A percentile compares a stretch with the other conserved stretches of the same genome.
phyloP scores from a whole-genome alignment of 2,329 filamentous ascomycete species.

The Zymoseptoria pseudotritici region DNA sequence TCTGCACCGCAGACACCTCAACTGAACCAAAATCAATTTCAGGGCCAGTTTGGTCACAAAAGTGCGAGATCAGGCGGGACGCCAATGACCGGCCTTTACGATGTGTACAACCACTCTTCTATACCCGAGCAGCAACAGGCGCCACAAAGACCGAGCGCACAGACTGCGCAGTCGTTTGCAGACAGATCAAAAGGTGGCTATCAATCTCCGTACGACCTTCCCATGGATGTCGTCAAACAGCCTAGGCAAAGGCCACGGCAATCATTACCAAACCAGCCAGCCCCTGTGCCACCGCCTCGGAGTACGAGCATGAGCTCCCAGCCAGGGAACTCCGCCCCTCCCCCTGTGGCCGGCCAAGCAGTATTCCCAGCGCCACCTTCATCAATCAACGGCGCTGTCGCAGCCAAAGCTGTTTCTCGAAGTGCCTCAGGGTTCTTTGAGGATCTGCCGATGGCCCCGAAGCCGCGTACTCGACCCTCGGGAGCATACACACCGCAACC shows the following conservation, averaged over 20 bases:
- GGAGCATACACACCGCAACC: conserved; percentile 23
- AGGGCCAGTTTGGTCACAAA: conserved; percentile 9
- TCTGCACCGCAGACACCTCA: conserved; percentile 7
- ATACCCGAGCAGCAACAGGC: conserved; percentile 16
- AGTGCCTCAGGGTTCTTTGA: conserved; percentile 40
- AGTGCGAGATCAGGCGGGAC: conserved; percentile 26
- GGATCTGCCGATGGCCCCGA: conserved; percentile 39
- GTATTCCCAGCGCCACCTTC: conserved; percentile 9
- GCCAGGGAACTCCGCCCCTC: conserved; percentile 24
- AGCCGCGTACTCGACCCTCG: conserved; percentile 29
- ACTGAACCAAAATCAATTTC: conserved; percentile 11
- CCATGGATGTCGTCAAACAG: conserved; percentile 73
- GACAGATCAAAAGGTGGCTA: conserved; percentile 90
- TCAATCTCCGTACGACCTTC: conserved; percentile 87
- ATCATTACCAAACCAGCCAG: conserved; percentile 32
- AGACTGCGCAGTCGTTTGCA: conserved; percentile 66
- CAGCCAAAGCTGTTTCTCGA: conserved; percentile 19
- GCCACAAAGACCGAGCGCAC: conserved; percentile 43
- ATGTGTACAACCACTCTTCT: conserved; percentile 22
- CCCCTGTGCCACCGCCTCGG: conserved; percentile 48
- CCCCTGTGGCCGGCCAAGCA: conserved; percentile 32
- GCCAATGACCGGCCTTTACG: conserved; percentile 27
- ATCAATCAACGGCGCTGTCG: conserved; percentile 4
- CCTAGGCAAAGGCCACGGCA: conserved; percentile 48
- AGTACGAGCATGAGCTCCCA: conserved; percentile 46